Conservation (phyloP, 2,329 filamentous ascomycete genomes). For the Botrytis tulipae region DNA sequence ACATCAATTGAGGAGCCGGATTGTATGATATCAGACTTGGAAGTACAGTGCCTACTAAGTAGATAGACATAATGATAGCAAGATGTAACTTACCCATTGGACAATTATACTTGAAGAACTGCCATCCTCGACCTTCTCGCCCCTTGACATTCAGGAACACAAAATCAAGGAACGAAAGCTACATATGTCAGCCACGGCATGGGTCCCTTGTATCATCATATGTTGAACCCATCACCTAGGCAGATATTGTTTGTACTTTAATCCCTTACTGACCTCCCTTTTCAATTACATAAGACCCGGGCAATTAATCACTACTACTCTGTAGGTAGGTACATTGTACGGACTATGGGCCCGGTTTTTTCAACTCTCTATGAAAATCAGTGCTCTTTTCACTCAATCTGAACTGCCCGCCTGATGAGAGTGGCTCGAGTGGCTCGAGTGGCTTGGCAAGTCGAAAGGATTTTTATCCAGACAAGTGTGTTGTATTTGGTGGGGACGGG, state of each 20-base stretch:
- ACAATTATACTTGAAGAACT: background rate
- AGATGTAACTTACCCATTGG: background rate
- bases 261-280: background rate
- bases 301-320: background rate
- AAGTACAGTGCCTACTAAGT: too few relatives aligned
- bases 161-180: background rate
- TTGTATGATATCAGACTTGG: background rate
- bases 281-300: background rate
- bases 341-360: background rate
- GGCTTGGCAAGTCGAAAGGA: constrained; percentile 2
- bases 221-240: background rate
- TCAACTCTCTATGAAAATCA: background rate
- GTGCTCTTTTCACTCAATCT: background rate
- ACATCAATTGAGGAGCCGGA: background rate
- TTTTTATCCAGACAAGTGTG: background rate
- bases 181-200: background rate
- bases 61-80: background rate
- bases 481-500: background rate
- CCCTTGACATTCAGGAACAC: background rate
- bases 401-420: background rate
- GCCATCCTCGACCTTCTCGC: background rate
- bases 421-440: constrained; percentile 4
- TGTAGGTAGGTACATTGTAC: background rate
- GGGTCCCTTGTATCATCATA: background rate
- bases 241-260: background rate